Percentiles rank a stretch among this genome's conserved stretches.
These are phyloP conservation scores for Metrosideros polymorpha DNA, from an alignment of 441 rosid genomes.

Conservation along the genomic window DNA sequence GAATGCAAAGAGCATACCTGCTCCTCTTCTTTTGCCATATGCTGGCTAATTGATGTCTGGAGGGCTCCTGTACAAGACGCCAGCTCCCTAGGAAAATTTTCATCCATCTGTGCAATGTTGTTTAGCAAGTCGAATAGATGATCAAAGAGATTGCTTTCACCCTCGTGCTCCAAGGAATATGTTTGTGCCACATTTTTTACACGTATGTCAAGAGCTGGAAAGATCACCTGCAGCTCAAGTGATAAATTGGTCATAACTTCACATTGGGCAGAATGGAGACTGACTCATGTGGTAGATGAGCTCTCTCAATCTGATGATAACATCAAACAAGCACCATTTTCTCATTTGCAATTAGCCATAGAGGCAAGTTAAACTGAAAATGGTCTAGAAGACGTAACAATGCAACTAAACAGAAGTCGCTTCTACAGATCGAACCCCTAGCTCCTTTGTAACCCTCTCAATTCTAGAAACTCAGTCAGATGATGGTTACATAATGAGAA, in stretches of 20 bases:
- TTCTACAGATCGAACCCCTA: not conserved
- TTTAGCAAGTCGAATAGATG: slow-evolving; percentile 67
- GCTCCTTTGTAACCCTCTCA: not conserved
- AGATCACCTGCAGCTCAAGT: slow-evolving; percentile 53
- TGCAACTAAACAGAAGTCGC: not conserved
- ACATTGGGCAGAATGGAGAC: not conserved
- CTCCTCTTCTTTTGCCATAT: slow-evolving; percentile 95
- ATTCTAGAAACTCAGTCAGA: not conserved
- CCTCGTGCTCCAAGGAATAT: slow-evolving; percentile 90
- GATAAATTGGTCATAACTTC: not conserved
- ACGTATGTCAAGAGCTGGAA: slow-evolving; percentile 84
- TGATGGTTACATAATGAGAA: not conserved
- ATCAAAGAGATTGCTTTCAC: slow-evolving; percentile 73
- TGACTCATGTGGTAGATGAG: not conserved
- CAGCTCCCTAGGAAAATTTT: slow-evolving; percentile 62
- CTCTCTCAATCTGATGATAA: not conserved
- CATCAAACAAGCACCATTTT: not conserved
- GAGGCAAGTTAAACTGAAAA: not conserved
- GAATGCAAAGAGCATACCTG: slow-evolving; percentile 40
- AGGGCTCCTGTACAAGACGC: slow-evolving; percentile 89
- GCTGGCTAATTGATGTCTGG: slow-evolving; percentile 82
- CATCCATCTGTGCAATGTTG: slow-evolving; percentile 44
- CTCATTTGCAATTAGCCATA: not conserved
- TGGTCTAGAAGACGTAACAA: not conserved
- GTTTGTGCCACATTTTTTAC: slow-evolving; percentile 94